Evolutionary conservation across 345 rosid genomes (phyloP), one percentile per base, ranked within the genome.

Genomic region (Luvunga scandens): DNA sequence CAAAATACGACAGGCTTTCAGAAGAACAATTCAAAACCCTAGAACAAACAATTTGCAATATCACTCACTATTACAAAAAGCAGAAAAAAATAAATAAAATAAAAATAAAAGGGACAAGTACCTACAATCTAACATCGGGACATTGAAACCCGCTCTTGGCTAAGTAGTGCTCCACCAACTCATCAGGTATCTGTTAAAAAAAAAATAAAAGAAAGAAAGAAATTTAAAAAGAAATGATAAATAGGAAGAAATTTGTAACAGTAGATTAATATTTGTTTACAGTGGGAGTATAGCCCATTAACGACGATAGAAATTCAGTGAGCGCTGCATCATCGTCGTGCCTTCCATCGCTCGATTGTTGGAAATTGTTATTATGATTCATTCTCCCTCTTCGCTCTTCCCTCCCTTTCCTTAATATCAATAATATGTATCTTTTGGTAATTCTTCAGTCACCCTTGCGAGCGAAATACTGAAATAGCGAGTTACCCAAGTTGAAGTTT

Each of bases 131-230:
- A 77, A 92, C 95, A 79, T 93, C 97, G 25, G 99, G 99, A 81
- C 93, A 91, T 77, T 95, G 99, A 78, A 95, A 93, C 38, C 99
- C 99, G 81, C 99, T 95, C 87, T 88, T 95, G n/a, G 92, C 97
- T 78, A 95, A 80, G 87, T 91, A 95, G 84, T 92, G 94, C 89
- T 96, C 98, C 75, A 94, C 99, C 84, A 96, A 80, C 79, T 94
- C 98, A 76, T 96, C 99, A 31, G 97, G 99, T 82, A 94, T 94
- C 99, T 96, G 88, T 56, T 48, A 25, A 42, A 27, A 4, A 39
- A 2, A 8, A 25, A 33, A 5, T 80, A 3, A 79, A 45, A n/a
- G 42, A 55, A 50, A 16, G 27, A 75, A 25, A 8, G 1, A 4
- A 39, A 67, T 10, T 9, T 59, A 14, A 2, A 9, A 66, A 66